These are phyloP conservation scores for Eremothecium gossypii DNA, from an alignment of 1,139 yeast species.

Conservation along the genomic window DNA sequence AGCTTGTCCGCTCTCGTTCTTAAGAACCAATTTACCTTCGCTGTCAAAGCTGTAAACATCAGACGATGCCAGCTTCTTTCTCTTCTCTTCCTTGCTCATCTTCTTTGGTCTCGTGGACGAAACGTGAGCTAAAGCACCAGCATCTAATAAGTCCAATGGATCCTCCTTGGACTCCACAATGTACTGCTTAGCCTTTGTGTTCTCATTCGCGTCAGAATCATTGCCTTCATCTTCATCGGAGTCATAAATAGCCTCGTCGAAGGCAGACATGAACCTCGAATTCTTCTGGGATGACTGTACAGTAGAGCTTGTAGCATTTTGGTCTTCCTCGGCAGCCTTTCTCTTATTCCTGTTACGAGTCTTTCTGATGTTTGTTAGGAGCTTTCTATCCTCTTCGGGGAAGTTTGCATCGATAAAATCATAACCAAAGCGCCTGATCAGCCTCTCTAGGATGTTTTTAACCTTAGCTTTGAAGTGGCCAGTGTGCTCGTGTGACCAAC, in stretches of 20 bases:
- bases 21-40: constrained; percentile 48
- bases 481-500: constrained; percentile 93
- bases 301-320: constrained; percentile 11
- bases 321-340: constrained; percentile 41
- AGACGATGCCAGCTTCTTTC: constrained; percentile 35
- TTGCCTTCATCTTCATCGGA: constrained; percentile 34
- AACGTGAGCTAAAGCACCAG: constrained; percentile 74
- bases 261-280: constrained; percentile 61
- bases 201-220: constrained; percentile 24
- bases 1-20: constrained; percentile 23
- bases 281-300: constrained; percentile 25
- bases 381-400: constrained; percentile 81
- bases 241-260: constrained; percentile 60
- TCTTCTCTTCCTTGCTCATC: constrained; percentile 41
- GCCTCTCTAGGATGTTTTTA: constrained; percentile 83
- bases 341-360: constrained; percentile 75
- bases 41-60: constrained; percentile 46
- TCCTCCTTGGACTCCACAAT: constrained; percentile 72
- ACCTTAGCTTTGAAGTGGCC: constrained; percentile 90
- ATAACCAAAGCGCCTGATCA: constrained; percentile 80
- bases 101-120: constrained; percentile 74
- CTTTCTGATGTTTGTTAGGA: constrained; percentile 78
- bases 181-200: constrained; percentile 40
- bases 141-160: constrained; percentile 84
- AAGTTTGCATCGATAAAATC: constrained; percentile 70